Evolutionary conservation across 768 basidiomycete genomes (phyloP).

Genomic region (Phanerochaete sordida): DNA sequence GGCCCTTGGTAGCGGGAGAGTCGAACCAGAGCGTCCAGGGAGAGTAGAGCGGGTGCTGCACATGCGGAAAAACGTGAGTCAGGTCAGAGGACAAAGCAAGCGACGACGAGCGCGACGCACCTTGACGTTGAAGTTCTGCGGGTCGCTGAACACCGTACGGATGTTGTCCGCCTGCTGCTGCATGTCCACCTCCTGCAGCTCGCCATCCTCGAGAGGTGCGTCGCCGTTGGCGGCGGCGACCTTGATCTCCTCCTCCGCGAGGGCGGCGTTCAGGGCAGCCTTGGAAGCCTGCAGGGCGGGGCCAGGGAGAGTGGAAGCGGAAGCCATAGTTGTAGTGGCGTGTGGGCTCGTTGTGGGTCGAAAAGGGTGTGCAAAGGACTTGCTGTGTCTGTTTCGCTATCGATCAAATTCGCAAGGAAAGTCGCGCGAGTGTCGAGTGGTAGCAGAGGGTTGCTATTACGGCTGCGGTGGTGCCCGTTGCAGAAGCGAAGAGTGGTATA

Average conservation of each 20-base stretch:
- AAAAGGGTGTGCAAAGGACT: neutral
- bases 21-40: constrained; percentile 99
- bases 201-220: constrained; percentile 61
- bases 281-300: constrained; percentile 75
- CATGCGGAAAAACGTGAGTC: neutral
- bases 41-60: constrained; percentile 88
- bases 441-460: neutral
- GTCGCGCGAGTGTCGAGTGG: neutral
- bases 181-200: constrained; percentile 87
- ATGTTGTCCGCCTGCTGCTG: constrained; percentile 78
- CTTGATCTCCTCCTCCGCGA: constrained; percentile 48
- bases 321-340: constrained; percentile 8
- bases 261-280: constrained; percentile 72
- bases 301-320: constrained; percentile 49
- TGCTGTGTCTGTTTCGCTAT: constrained; percentile 9
- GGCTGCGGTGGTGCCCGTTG: constrained; percentile 3
- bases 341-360: neutral
- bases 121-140: constrained; percentile 95
- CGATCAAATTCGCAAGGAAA: constrained; percentile 3
- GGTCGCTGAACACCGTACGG: constrained; percentile 91
- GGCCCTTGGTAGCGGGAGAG: constrained; percentile 86
- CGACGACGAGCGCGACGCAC: constrained; percentile 35
- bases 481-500: neutral
- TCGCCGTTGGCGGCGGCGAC: constrained; percentile 30
- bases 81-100: neutral